Evolutionary conservation across 2,329 filamentous ascomycete species (phyloP).

Genomic region (Pseudogymnoascus verrucosus): DNA sequence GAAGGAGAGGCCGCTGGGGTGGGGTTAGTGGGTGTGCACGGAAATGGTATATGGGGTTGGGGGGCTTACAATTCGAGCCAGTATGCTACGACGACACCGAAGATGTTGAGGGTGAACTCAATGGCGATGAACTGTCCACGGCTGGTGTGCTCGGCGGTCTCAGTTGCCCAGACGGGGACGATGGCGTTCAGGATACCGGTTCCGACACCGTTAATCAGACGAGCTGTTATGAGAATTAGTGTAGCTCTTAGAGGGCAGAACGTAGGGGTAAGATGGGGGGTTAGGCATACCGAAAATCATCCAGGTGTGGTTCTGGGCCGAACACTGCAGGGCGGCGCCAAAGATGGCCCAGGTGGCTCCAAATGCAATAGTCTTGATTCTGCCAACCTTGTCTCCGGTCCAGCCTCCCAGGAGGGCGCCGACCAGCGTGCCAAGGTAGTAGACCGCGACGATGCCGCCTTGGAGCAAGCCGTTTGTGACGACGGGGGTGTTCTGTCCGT

Average conservation of each 20-base stretch:
- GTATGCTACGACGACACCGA: constrained; percentile 35
- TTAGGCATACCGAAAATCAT: constrained; percentile 54
- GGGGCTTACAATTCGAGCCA: constrained; percentile 37
- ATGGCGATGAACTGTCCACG: constrained; percentile 63
- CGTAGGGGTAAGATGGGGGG: background rate
- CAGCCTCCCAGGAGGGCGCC: constrained; percentile 56
- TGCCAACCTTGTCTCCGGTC: constrained; percentile 53
- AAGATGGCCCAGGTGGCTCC: constrained; percentile 50
- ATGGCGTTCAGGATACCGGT: constrained; percentile 65
- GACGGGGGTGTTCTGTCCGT: constrained; percentile 40
- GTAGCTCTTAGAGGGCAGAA: background rate
- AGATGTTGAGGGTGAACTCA: constrained; percentile 67
- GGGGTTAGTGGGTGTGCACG: constrained; percentile 12
- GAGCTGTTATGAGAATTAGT: constrained; percentile 29
- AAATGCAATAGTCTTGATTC: constrained; percentile 55
- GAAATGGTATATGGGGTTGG: background rate
- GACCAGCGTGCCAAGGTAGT: constrained; percentile 55
- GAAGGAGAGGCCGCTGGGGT: constrained; percentile 45
- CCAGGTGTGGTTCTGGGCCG: constrained; percentile 58
- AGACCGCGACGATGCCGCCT: constrained; percentile 50
- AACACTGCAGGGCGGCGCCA: constrained; percentile 57
- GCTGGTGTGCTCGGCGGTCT: constrained; percentile 59
- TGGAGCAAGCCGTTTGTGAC: constrained; percentile 53
- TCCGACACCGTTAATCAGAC: constrained; percentile 55
- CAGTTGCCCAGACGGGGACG: constrained; percentile 63